Evolutionary conservation across 1,284 basidiomycete species (phyloP), one percentile per base, ranked within the genome.

Genomic region (Tilletia caries): DNA sequence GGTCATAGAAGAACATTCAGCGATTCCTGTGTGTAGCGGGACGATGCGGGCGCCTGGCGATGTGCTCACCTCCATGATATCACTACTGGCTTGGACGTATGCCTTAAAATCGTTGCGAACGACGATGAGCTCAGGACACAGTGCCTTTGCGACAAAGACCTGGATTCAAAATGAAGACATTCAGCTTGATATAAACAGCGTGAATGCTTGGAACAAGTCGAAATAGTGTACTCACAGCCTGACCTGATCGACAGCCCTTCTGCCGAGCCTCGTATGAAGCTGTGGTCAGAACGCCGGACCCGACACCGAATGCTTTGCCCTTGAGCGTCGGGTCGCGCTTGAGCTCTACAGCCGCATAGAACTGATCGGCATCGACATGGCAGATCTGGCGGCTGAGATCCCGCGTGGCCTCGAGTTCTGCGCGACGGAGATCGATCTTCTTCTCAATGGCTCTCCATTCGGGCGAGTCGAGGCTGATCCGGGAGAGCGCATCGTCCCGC

Each of bases 91-190:
- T 25, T 70, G 70, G 5, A 76, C 74, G 73, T 85, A 85, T 27
- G 77, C 75, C 20, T 76, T 73, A 69, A 84, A 82, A 68, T 85
- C 73, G 67, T 81, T 82, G 67, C 78, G 77, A 64, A 95, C 87
- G 58, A 93, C 85, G 54, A 92, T 89, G n/a, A 98, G 88, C 10
- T 95, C 89, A 1, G 95, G 94, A 81, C 94, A 98, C 10, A 98
- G 88, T 79, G 93, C 95, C 85, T 90, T 91, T 18, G 95, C 95
- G 52, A 98, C 90, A 82, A 94, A 95, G 62, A 62, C 58, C 58
- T 62, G 29, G 20, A 33, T 25, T n/a, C n/a, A n/a, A n/a, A 23
- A 23, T 34, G 89, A 92, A 87, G 78, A 80, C 81, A 83, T 83
- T n/a, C 48, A 44, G 32, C 18, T 37, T 64, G 4, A 23, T 27